These are phyloP conservation scores for Datisca glomerata DNA, from an alignment of 306 rosid genomes.

Conservation along the genomic window DNA sequence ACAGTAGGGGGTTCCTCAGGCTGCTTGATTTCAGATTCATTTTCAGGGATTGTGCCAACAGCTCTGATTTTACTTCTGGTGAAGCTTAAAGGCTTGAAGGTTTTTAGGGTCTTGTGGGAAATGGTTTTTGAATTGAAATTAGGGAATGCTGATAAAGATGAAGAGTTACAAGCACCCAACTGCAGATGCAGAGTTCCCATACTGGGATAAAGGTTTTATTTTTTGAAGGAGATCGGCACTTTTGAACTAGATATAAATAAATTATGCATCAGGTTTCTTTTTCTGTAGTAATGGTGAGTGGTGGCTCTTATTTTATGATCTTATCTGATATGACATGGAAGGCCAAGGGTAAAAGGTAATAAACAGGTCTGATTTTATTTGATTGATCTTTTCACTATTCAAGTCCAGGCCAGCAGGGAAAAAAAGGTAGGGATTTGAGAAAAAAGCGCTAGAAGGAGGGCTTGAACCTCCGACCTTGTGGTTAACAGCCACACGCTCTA, in stretches of 20 bases:
- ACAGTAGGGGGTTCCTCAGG: constrained; percentile 40
- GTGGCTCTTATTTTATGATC: constrained; percentile 25
- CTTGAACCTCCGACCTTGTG: constrained; percentile 84
- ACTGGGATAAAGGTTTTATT: background rate
- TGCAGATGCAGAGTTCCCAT: constrained; percentile 43
- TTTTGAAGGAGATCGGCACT: background rate
- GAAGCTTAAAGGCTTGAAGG: constrained; percentile 19
- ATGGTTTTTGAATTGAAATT: constrained; percentile 25
- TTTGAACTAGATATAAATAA: background rate
- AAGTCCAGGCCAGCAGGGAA: no score
- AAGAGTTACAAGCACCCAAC: constrained; percentile 21
- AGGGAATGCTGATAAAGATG: constrained; percentile 21
- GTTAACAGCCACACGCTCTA: constrained; percentile 93
- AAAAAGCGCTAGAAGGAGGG: constrained; percentile 59
- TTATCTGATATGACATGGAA: constrained; percentile 24
- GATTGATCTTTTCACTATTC: no score
- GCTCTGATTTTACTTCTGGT: constrained; percentile 42
- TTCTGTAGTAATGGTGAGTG: constrained; percentile 5
- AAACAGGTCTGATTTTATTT: no score
- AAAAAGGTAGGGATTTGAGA: background rate
- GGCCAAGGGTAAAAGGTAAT: no score
- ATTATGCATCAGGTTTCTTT: background rate
- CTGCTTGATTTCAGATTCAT: constrained; percentile 27
- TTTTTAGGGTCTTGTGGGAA: constrained; percentile 18
- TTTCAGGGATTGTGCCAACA: constrained; percentile 42